Evolutionary conservation across 768 basidiomycete genomes (phyloP), one percentile per base, ranked within the genome.

Genomic region (Pleurotus cornucopiae): DNA sequence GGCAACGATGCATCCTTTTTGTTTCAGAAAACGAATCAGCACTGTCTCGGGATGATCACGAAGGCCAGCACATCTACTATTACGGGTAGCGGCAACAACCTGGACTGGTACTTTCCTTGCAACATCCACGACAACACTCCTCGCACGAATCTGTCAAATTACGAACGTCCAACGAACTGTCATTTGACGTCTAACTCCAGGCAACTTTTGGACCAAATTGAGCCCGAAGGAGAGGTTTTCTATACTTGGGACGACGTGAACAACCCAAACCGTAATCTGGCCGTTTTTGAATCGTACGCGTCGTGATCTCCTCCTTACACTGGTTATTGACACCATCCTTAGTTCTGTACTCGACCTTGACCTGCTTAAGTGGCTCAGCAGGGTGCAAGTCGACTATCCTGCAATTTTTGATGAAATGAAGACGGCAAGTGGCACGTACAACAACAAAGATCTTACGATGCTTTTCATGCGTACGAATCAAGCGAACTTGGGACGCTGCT

Each of bases 21-120:
- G 65, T 99, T 98, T 75, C 97, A 99, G 73, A 92, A 84, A 46
- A 85, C 87, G 63, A 94, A 94, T 71, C 75, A 89, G 64, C 81
- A 89, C 57, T 99, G 97, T 67, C 72, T 83, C 21, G 83, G 82
- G 6, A 64, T 93, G 66, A 88, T 99, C 64, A 87, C 82, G 3
- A 83, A 85, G 60, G 81, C 90, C 5, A 61, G 76, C 25, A 84
- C 81, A 45, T 89, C 89, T 5, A 81, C 79, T 55, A 96, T 98
- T 63, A 76, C 83, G 3, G 81, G 83, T 34, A 79, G 67, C 5
- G 83, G 84, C 30, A 71, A 75, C 49, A 66, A 75, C 46, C 70
- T 94, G 63, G 89, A 91, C 59, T 98, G 95, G 95, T 98, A 98
- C 69, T 97, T 98, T 72, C 97, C 97, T 1, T 99, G 97, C 78